A percentile compares a stretch with the other conserved stretches of the same genome.
phyloP scores from a whole-genome alignment of 2,329 filamentous ascomycete genomes.

The Hymenoscyphus scutula region DNA sequence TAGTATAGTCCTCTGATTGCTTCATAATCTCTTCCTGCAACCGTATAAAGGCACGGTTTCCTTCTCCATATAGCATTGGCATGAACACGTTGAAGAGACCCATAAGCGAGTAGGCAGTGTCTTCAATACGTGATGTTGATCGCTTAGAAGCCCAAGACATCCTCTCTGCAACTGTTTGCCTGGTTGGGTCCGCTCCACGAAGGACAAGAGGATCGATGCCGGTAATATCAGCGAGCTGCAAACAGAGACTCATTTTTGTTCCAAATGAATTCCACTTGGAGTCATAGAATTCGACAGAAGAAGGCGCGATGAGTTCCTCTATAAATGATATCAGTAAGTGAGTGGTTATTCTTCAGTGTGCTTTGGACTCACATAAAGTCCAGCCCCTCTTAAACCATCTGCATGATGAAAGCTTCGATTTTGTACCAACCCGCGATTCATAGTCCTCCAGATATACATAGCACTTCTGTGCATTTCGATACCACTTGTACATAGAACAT shows the following conservation, averaged over 20 bases:
- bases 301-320: too few relatives aligned
- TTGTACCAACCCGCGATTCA: too few relatives aligned
- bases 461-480: conserved; percentile 9
- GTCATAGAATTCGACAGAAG: conserved; percentile 1
- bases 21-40: not conserved
- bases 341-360: too few relatives aligned
- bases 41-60: not conserved
- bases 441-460: conserved; percentile 11
- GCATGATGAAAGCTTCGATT: too few relatives aligned
- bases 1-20: not conserved
- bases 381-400: conserved; percentile 10
- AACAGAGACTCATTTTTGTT: not conserved
- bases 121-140: conserved; percentile 32
- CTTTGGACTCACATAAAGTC: conserved; percentile 9
- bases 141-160: conserved; percentile 35
- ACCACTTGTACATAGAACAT: conserved; percentile 11
- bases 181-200: not conserved
- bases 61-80: conserved; percentile 35
- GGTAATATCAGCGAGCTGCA: not conserved
- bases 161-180: conserved; percentile 14
- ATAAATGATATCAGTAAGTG: too few relatives aligned
- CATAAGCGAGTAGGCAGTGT: conserved; percentile 34
- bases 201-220: not conserved
- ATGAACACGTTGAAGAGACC: conserved; percentile 36
- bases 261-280: not conserved